Evolutionary conservation across 257 asterid genomes (phyloP).

Genomic region (Nicotiana undulata): DNA sequence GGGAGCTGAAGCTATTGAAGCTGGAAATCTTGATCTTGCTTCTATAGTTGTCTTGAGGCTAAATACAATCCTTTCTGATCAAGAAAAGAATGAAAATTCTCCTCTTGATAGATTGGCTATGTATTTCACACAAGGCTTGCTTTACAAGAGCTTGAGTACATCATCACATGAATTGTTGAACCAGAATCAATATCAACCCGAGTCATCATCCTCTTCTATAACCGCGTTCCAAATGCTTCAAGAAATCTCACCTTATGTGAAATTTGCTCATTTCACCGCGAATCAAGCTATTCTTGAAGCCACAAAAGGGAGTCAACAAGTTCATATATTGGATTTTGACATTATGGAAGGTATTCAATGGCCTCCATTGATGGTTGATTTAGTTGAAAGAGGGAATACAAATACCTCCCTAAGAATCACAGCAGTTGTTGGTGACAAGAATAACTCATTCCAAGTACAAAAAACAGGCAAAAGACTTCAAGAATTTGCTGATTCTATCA

Average conservation of each 20-base stretch:
- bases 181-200: not conserved
- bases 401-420: slow-evolving; percentile 33
- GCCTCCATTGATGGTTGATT: slow-evolving; percentile 37
- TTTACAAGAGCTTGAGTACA: slow-evolving; percentile 6
- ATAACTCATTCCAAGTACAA: not conserved
- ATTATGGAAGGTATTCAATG: slow-evolving; percentile 39
- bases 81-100: slow-evolving; percentile 12
- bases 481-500: slow-evolving; percentile 34
- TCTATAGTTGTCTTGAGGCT: slow-evolving; percentile 21
- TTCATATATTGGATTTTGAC: slow-evolving; percentile 37
- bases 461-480: slow-evolving; percentile 24
- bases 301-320: slow-evolving; percentile 14
- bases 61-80: slow-evolving; percentile 15
- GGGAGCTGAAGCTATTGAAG: slow-evolving; percentile 37
- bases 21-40: slow-evolving; percentile 21
- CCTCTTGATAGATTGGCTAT: slow-evolving; percentile 23
- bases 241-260: slow-evolving; percentile 31
- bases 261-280: slow-evolving; percentile 42
- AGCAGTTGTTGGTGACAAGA: slow-evolving; percentile 13
- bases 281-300: slow-evolving; percentile 38
- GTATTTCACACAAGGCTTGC: slow-evolving; percentile 29
- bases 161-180: not conserved
- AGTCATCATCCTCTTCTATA: not conserved
- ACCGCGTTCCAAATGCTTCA: slow-evolving; percentile 31
- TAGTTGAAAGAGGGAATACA: slow-evolving; percentile 10